Conservation (phyloP, 2,329 filamentous ascomycete species). For the Claviceps sp. region DNA sequence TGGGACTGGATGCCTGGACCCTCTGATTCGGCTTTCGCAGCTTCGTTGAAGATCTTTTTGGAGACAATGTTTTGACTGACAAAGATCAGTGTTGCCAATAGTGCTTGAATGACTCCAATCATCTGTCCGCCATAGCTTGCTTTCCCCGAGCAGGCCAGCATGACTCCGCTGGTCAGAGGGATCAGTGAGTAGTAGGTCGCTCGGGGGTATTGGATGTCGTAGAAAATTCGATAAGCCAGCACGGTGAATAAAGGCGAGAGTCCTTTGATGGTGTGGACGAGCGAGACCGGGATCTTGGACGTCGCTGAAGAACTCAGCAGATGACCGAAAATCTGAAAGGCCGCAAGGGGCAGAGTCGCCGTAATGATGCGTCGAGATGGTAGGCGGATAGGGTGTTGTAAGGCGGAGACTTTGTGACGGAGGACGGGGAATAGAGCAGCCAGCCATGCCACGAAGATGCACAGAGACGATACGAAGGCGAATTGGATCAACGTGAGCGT, state of each 20-base stretch:
- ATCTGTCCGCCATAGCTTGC: conserved; percentile 67
- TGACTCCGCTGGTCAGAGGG: conserved; percentile 88
- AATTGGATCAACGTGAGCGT: conserved; percentile 92
- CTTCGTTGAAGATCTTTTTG: conserved; percentile 94
- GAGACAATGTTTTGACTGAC: conserved; percentile 98
- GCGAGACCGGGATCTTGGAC: conserved; percentile 84
- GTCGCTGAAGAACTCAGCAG: conserved; percentile 90
- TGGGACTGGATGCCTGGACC: conserved; percentile 46
- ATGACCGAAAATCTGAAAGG: conserved; percentile 88
- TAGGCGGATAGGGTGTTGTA: conserved; percentile 70
- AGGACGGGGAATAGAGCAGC: conserved; percentile 60
- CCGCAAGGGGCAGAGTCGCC: conserved; percentile 80
- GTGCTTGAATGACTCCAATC: conserved; percentile 77
- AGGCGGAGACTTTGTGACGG: conserved; percentile 57
- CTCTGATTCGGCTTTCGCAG: conserved; percentile 70
- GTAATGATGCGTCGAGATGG: conserved; percentile 71
- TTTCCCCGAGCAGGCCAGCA: conserved; percentile 88
- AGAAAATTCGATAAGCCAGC: conserved; percentile 78
- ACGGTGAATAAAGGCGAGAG: conserved; percentile 93
- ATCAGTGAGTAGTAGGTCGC: conserved; percentile 81
- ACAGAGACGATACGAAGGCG: conserved; percentile 80
- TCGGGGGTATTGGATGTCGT: conserved; percentile 73
- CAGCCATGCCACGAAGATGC: conserved; percentile 64
- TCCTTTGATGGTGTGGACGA: conserved; percentile 97
- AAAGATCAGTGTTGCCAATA: conserved; percentile 84